These are phyloP conservation scores for Tolypocladium ophioglossoides DNA, from an alignment of 2,329 filamentous ascomycete genomes.

Conservation along the genomic window DNA sequence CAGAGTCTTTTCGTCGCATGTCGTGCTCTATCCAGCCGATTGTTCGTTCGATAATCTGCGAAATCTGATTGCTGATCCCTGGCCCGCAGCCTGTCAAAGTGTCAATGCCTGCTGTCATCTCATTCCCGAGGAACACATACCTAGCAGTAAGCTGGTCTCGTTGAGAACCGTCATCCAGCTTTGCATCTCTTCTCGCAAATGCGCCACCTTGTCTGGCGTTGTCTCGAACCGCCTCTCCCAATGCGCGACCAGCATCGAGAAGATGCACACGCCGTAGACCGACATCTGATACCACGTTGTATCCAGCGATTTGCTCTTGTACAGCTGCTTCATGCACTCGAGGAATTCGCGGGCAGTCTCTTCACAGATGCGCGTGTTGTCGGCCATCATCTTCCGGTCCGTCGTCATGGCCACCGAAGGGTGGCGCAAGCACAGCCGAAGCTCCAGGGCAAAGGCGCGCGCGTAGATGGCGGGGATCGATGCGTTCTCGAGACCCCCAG, in stretches of 20 bases:
- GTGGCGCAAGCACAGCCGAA: conserved; percentile 49
- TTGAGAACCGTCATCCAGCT: conserved; percentile 58
- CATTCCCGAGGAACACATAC: conserved; percentile 31
- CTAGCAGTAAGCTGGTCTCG: conserved; percentile 55
- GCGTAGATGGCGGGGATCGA: conserved; percentile 44
- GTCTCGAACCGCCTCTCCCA: conserved; percentile 56
- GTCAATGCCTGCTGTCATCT: conserved; percentile 6
- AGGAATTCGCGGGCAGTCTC: conserved; percentile 56
- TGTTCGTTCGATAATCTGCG: conserved; percentile 38
- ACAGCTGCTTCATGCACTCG: conserved; percentile 45
- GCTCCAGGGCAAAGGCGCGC: conserved; percentile 44
- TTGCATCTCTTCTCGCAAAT: conserved; percentile 57
- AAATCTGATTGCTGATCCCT: conserved; percentile 32
- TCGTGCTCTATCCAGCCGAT: conserved; percentile 42
- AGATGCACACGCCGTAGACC: conserved; percentile 62
- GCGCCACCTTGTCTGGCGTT: conserved; percentile 44
- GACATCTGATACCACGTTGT: conserved; percentile 70
- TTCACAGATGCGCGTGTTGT: conserved; percentile 56
- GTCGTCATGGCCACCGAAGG: conserved; percentile 47
- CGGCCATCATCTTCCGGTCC: conserved; percentile 44
- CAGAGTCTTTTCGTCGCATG: conserved; percentile 25
- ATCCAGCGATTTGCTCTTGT: conserved; percentile 57
- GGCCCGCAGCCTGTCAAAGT: conserved; percentile 29
- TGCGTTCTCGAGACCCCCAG: conserved; percentile 27
- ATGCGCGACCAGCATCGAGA: conserved; percentile 59